Base-by-base conservation (phyloP, 2,329 filamentous ascomycete species). In the Penicillium fuscoglaucum region DNA sequence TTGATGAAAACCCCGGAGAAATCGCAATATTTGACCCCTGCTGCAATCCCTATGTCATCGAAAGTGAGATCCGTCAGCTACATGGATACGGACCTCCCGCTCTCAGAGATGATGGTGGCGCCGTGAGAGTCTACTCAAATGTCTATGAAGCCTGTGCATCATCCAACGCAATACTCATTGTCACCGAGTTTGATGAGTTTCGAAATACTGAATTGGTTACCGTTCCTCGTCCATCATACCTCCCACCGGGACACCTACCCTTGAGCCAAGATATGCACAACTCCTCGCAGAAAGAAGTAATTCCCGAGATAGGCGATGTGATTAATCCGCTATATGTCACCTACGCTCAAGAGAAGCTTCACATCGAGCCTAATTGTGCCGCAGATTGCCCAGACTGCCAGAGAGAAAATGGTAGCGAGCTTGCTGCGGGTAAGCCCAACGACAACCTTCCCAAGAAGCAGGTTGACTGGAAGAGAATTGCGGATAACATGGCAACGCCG, bases 101-200 rank as follows among this genome's bases (percentile, higher is more conserved):
- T 7, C 57, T 65, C 37, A 57, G 51, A 39, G 65, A 65, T 33
- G 57, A 67, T 41, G 55, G 64, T 31, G 59, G 61, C 7, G 52
- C 54, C 26, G 59, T 67, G 29, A 59, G 55, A 17, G 56, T 64
- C 8, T 64, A 62, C 43, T 59, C 60, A 1, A 41, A 62, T 40
- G 53, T 52, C 3, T 62, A 62, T 17, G 54, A 62, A 13, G 62
- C 62, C 6, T 61, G 58, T 10, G 51, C 58, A 6, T 61, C 52
- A 17, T 57, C 60, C 1, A 62, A 62, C 40, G 62, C 62, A 9
- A 57, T 64, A 17, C 39, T 64, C 13, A 56, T 64, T 35, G 60
- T 62, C 31, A 64, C 62, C 15, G 62, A 64, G 24, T 64, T 62
- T 41, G 60, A 62, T 43, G 62, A 64, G 17, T 64, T 64, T 40